These are phyloP conservation scores for Huiozyma sinensis DNA, from an alignment of 805 yeast genomes.

Conservation along the genomic window DNA sequence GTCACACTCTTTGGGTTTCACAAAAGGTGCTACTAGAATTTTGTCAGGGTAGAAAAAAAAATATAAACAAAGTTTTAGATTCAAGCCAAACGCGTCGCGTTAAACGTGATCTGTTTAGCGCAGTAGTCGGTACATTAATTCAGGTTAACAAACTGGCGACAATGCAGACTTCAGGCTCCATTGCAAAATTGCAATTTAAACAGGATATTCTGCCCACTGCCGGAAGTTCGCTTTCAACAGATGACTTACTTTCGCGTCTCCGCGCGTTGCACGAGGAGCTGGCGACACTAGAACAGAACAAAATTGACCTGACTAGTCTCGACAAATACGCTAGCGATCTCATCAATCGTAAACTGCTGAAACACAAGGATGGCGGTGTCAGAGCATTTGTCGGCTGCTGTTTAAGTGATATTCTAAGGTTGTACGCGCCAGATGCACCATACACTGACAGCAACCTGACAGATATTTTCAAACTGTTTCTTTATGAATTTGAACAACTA, in stretches of 20 bases:
- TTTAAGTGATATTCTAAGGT: constrained; percentile 59
- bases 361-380: constrained; percentile 55
- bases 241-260: constrained; percentile 49
- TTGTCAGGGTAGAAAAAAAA: too few relatives aligned
- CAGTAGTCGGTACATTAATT: too few relatives aligned
- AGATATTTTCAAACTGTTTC: constrained; percentile 55
- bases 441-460: constrained; percentile 53
- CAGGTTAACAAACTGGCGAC: too few relatives aligned
- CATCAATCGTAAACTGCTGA: constrained; percentile 45
- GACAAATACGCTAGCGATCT: constrained; percentile 41
- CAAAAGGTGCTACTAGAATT: too few relatives aligned
- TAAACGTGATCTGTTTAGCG: too few relatives aligned
- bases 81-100: too few relatives aligned
- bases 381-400: constrained; percentile 65
- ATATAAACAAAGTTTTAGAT: too few relatives aligned
- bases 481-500: constrained; percentile 49
- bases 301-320: constrained; percentile 37
- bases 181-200: too few relatives aligned
- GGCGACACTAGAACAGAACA: constrained; percentile 50
- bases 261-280: constrained; percentile 54
- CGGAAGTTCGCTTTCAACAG: constrained; percentile 29
- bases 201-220: too few relatives aligned
- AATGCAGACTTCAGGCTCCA: too few relatives aligned
- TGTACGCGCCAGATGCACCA: constrained; percentile 88
- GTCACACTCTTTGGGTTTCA: too few relatives aligned